Conservation (phyloP, 116 monocot species). For the Phalaenopsis hybrid region DNA sequence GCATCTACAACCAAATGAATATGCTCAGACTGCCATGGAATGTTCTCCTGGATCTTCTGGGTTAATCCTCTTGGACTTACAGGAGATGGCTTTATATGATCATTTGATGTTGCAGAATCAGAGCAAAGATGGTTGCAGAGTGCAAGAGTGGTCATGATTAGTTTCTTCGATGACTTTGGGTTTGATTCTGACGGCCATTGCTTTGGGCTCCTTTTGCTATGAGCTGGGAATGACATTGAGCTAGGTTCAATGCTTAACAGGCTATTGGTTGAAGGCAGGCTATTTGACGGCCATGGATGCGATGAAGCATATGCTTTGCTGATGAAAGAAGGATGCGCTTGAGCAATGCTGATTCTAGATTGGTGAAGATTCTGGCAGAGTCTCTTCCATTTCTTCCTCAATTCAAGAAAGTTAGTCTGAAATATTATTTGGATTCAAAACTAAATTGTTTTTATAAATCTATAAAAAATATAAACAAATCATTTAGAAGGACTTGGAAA, state of each 20-base stretch:
- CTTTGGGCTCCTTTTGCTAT: conserved; percentile 11
- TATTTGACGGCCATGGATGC: conserved; percentile 22
- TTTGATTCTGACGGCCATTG: conserved; percentile 11
- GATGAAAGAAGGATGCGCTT: conserved; percentile 6
- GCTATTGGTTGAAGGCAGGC: conserved; percentile 13
- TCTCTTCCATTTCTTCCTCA: conserved; percentile 72
- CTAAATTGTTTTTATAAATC: background rate
- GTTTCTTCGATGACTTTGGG: conserved; percentile 4
- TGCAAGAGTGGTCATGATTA: conserved; percentile 40
- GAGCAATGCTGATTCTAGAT: conserved; percentile 11
- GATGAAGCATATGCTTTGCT: conserved; percentile 3
- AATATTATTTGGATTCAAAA: background rate
- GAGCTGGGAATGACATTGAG: conserved; percentile 9
- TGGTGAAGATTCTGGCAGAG: conserved; percentile 59
- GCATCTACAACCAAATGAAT: conserved; percentile 48
- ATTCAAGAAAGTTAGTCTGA: conserved; percentile 51
- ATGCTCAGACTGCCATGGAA: conserved; percentile 62
- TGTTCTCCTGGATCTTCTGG: conserved; percentile 38
- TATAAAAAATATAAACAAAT: background rate
- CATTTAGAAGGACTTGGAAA: background rate
- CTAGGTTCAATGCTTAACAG: conserved; percentile 12
- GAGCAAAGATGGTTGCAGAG: conserved; percentile 42
- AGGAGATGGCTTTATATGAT: conserved; percentile 2
- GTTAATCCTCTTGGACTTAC: conserved; percentile 28
- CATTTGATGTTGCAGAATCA: conserved; percentile 47